phyloP scores from a whole-genome alignment of 1,284 basidiomycete species.

The Cryptococcus depauperatus region DNA sequence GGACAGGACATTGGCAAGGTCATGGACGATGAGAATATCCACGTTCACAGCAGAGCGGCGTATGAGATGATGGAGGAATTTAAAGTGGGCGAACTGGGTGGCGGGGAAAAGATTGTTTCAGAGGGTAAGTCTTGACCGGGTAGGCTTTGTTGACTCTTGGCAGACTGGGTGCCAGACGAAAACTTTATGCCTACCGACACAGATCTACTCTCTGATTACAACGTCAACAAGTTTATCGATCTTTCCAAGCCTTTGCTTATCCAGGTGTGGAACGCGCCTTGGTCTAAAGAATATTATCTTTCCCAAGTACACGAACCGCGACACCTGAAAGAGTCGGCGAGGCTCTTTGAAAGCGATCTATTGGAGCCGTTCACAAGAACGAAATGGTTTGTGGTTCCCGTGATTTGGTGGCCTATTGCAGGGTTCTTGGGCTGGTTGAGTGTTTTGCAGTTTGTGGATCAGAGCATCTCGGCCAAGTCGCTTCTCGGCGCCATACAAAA shows the following conservation, averaged over 20 bases:
- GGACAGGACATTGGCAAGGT: slow-evolving; percentile 71
- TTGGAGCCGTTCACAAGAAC: slow-evolving; percentile 84
- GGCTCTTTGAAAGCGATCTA: slow-evolving; percentile 72
- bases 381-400: slow-evolving; percentile 88
- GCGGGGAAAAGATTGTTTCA: slow-evolving; percentile 63
- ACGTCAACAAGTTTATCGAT: slow-evolving; percentile 88
- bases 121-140: slow-evolving; percentile 58
- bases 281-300: slow-evolving; percentile 87
- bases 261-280: slow-evolving; percentile 37
- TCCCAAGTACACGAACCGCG: slow-evolving; percentile 94
- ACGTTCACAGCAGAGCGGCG: slow-evolving; percentile 87
- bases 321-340: slow-evolving; percentile 76
- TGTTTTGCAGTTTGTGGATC: slow-evolving; percentile 64
- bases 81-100: slow-evolving; percentile 68
- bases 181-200: slow-evolving; percentile 86
- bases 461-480: no score
- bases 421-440: slow-evolving; percentile 72
- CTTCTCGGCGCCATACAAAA: neutral
- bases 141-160: neutral
- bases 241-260: slow-evolving; percentile 64
- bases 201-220: slow-evolving; percentile 65
- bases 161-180: slow-evolving; percentile 78
- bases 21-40: slow-evolving; percentile 78
- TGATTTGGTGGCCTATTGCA: slow-evolving; percentile 86
- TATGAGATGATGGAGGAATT: slow-evolving; percentile 89